Evolutionary conservation across 1,284 basidiomycete species (phyloP).

Genomic region (Puccinia horiana): DNA sequence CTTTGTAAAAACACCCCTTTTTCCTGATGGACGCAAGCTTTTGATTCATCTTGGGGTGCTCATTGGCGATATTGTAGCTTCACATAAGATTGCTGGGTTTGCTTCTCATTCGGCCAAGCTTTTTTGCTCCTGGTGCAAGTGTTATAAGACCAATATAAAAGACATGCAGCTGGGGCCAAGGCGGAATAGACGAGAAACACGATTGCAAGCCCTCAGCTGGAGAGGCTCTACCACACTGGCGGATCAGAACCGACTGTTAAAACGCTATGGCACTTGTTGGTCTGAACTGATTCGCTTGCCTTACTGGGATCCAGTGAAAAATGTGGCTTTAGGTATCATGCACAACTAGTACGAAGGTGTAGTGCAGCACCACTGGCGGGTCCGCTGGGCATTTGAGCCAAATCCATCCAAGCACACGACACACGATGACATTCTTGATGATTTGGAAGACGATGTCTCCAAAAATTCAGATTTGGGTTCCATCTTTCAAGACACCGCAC

Average conservation of each 20-base stretch:
- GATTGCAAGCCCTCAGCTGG: background rate
- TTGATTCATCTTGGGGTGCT: conserved; percentile 1
- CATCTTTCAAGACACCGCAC: background rate
- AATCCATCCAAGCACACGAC: background rate
- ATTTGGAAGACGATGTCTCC: background rate
- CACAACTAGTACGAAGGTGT: conserved; percentile 38
- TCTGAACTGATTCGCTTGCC: conserved; percentile 25
- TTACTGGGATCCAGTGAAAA: conserved; percentile 34
- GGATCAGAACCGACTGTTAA: background rate
- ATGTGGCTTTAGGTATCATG: conserved; percentile 12
- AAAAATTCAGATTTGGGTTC: background rate
- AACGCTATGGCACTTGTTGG: background rate
- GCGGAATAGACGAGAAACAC: background rate
- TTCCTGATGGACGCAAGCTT: background rate
- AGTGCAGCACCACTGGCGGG: conserved; percentile 10
- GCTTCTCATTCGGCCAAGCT: conserved; percentile 25
- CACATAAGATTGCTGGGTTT: conserved; percentile 26
- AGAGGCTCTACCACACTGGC: background rate
- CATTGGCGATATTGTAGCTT: conserved; percentile 27
- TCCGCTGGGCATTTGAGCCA: conserved; percentile 7
- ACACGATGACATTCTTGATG: background rate
- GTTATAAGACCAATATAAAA: background rate
- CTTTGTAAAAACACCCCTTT: background rate
- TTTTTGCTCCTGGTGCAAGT: conserved; percentile 25
- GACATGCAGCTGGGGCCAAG: background rate